Evolutionary conservation across 352 stramenopile species (phyloP), one percentile per base, ranked within the genome.

Genomic region (Globisporangium barbulae): DNA sequence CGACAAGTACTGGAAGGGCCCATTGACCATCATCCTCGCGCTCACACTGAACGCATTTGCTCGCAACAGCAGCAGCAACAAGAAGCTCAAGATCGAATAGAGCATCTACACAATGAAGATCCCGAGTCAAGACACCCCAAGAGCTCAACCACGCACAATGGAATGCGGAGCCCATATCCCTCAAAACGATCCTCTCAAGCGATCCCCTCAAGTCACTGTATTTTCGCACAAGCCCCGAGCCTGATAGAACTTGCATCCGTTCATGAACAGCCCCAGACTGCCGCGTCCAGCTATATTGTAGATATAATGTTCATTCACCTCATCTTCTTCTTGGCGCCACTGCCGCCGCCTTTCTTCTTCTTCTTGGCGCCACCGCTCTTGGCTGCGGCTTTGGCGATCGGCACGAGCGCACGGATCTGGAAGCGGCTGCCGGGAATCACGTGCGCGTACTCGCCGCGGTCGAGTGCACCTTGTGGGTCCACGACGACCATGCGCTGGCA

Each of bases 1-100:
- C 21, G 53, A 90, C 70, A 90, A 90, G 48, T 91, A 91, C 57
- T 91, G 76, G 79, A 84, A 85, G 62, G 69, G 72, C 22, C 45
- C 81, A 15, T 53, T 90, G 19, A 55, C 64, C n/a, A 58, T 69
- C 5, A 59, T 84, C 33, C 63, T 90, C 30, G 48, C 71, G 37
- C 22, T 70, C 17, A 17, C 61, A 8, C 56, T 79, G 49, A 67
- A 52, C 7, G 49, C 49, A 2, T 56, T 61, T 15, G 50, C 30
- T 22, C 28, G 21, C 8, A n/a, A 15, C 50, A 53, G 22, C 10
- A 53, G 22, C 10, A 3, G 21, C 17, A 17, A 52, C 39, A 4
- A 17, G 39, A 83, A 79, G 58, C 59, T 60, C 68, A 74, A 74
- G 60, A 54, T 44, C 30, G 45, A 33, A 30, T 57, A 80, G 10